Conservation (phyloP, 345 rosid species). For the Euphorbia peplus region DNA sequence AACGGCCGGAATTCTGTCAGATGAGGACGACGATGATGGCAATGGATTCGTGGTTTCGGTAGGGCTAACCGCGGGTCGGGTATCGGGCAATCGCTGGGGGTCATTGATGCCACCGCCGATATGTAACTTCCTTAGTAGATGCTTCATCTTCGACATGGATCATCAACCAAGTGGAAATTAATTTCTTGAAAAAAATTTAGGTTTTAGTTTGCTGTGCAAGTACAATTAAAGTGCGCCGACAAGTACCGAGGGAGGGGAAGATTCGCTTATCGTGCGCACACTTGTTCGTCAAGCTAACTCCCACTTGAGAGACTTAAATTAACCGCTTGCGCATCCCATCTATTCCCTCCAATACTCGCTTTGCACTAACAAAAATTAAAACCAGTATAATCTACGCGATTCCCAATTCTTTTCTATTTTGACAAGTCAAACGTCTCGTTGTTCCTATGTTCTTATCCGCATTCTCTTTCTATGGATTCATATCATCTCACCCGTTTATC, state of each 20-base stretch:
- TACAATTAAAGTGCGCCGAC: slow-evolving; percentile 52
- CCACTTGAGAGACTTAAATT: slow-evolving; percentile 43
- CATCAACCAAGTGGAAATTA: slow-evolving; percentile 48
- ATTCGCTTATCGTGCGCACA: slow-evolving; percentile 74
- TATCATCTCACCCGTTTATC: slow-evolving; percentile 3
- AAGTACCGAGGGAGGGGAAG: slow-evolving; percentile 33
- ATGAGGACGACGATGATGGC: slow-evolving; percentile 30
- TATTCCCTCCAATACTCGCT: slow-evolving; percentile 23
- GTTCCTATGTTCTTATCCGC: background rate
- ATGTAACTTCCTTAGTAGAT: slow-evolving; percentile 84
- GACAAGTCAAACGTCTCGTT: background rate
- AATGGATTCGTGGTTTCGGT: slow-evolving; percentile 30
- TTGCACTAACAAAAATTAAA: background rate
- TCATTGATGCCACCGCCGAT: slow-evolving; percentile 70
- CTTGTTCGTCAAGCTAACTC: slow-evolving; percentile 58
- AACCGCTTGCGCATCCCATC: slow-evolving; percentile 37
- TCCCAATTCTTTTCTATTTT: background rate
- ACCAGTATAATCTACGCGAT: background rate
- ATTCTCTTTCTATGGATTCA: background rate
- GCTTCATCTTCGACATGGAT: slow-evolving; percentile 95
- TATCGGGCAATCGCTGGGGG: slow-evolving; percentile 42
- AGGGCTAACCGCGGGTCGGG: slow-evolving; percentile 35
- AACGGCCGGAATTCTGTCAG: slow-evolving; percentile 44
- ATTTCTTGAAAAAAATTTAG: background rate
- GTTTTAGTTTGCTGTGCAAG: background rate